These are phyloP conservation scores for Fusarium sp. DNA, from an alignment of 2,329 filamentous ascomycete species.

Conservation along the genomic window DNA sequence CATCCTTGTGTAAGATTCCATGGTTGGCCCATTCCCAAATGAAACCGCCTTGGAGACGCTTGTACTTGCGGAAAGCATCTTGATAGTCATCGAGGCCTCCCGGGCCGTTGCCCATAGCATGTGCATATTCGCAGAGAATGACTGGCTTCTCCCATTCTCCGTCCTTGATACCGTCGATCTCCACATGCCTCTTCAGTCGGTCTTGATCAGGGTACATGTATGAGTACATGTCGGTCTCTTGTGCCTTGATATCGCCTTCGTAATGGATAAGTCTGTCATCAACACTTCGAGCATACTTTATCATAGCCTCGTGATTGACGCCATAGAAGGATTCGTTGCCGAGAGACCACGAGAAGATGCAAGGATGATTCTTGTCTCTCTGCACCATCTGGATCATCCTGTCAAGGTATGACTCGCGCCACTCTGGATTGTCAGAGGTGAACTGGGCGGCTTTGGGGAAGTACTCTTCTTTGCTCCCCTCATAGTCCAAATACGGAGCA, in stretches of 20 bases:
- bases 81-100: constrained; percentile 13
- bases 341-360: constrained; percentile 19
- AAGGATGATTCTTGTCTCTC: constrained; percentile 23
- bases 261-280: constrained; percentile 22
- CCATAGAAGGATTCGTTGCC: constrained; percentile 23
- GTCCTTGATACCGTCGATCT: constrained; percentile 6
- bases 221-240: constrained; percentile 22
- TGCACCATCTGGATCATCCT: constrained; percentile 21
- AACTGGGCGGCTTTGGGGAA: constrained; percentile 23
- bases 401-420: constrained; percentile 5
- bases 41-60: constrained; percentile 17
- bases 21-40: constrained; percentile 32
- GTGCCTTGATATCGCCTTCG: constrained; percentile 23
- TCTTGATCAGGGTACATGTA: constrained; percentile 29
- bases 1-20: constrained; percentile 12
- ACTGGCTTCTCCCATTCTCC: constrained; percentile 15
- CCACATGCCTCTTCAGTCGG: constrained; percentile 8
- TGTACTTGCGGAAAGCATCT: constrained; percentile 4
- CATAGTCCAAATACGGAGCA: constrained; percentile 18
- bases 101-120: constrained; percentile 11
- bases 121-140: constrained; percentile 23
- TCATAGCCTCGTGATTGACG: constrained; percentile 17
- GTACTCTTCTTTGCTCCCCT: constrained; percentile 23
- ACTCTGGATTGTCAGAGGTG: constrained; percentile 19
- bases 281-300: constrained; percentile 13